Percentiles rank a stretch among this genome's conserved stretches.
These are phyloP conservation scores for Melocanna baccifera DNA, from an alignment of 176 grass and related monocot species.

Conservation along the genomic window DNA sequence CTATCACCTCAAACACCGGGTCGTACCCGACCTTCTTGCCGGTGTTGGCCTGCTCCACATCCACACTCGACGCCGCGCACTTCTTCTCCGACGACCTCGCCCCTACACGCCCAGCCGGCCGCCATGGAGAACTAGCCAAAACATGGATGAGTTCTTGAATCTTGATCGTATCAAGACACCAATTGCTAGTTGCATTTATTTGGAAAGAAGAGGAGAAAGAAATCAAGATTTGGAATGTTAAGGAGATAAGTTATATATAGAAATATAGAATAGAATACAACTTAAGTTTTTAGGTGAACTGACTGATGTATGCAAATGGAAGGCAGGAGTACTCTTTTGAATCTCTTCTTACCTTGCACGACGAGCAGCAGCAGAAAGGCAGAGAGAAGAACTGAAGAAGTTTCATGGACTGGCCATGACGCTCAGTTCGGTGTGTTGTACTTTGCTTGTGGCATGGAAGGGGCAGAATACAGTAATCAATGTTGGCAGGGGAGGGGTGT, in stretches of 20 bases:
- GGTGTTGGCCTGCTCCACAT: conserved; percentile 53
- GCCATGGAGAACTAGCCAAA: neutral
- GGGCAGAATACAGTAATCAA: too few species aligned
- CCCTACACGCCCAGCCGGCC: neutral
- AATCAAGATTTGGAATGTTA: neutral
- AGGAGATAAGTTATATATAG: too few species aligned
- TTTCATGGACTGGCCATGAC: neutral
- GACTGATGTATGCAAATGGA: too few species aligned
- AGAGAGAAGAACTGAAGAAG: conserved; percentile 24
- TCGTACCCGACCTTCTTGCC: conserved; percentile 45
- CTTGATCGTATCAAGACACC: neutral
- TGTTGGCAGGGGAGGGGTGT: neutral
- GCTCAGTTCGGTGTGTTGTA: neutral
- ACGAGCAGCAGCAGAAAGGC: conserved; percentile 16
- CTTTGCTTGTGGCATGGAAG: neutral
- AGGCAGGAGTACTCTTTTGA: neutral
- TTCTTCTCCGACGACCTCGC: neutral
- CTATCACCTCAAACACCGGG: conserved; percentile 62
- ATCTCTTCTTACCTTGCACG: too few species aligned
- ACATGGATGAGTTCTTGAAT: neutral
- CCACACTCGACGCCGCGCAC: conserved; percentile 47
- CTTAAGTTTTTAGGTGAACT: too few species aligned
- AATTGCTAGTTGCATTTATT: neutral
- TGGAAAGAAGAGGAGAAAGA: neutral
- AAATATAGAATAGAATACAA: too few species aligned